Evolutionary conservation across 1,139 yeast species (phyloP).

Genomic region (Suhomyces guaymorum): DNA sequence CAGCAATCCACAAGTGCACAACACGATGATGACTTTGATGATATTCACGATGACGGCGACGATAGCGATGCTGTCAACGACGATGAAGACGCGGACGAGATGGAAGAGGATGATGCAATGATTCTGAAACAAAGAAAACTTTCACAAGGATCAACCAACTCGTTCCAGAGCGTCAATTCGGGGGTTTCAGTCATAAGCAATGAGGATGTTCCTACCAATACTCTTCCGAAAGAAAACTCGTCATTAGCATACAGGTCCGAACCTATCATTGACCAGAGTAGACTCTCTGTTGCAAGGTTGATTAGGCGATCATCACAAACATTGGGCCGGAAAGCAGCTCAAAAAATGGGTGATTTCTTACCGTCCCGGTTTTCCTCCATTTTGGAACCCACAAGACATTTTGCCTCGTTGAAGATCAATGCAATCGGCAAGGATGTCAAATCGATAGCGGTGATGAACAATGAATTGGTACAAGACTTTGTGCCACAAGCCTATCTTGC

Average conservation of each 20-base stretch:
- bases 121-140: slow-evolving; percentile 38
- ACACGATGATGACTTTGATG: slow-evolving; percentile 21
- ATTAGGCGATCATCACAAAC: slow-evolving; percentile 60
- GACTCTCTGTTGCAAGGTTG: slow-evolving; percentile 72
- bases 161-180: slow-evolving; percentile 39
- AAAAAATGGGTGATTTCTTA: slow-evolving; percentile 81
- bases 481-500: slow-evolving; percentile 38
- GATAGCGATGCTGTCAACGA: slow-evolving; percentile 34
- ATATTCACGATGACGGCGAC: slow-evolving; percentile 24
- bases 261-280: slow-evolving; percentile 68
- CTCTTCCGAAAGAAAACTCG: slow-evolving; percentile 5
- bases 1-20: slow-evolving; percentile 36
- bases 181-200: slow-evolving; percentile 24
- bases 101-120: slow-evolving; percentile 29
- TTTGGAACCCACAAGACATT: slow-evolving; percentile 88
- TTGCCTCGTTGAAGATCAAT: slow-evolving; percentile 88
- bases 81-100: slow-evolving; percentile 32
- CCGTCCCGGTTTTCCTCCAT: slow-evolving; percentile 85
- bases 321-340: slow-evolving; percentile 76
- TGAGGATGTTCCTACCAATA: slow-evolving; percentile 25
- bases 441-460: slow-evolving; percentile 59
- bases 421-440: slow-evolving; percentile 59
- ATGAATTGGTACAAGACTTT: slow-evolving; percentile 40
- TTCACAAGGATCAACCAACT: slow-evolving; percentile 44
- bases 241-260: slow-evolving; percentile 34